Conservation (phyloP, 768 basidiomycete genomes). For the Xanthoconium purpureum region DNA sequence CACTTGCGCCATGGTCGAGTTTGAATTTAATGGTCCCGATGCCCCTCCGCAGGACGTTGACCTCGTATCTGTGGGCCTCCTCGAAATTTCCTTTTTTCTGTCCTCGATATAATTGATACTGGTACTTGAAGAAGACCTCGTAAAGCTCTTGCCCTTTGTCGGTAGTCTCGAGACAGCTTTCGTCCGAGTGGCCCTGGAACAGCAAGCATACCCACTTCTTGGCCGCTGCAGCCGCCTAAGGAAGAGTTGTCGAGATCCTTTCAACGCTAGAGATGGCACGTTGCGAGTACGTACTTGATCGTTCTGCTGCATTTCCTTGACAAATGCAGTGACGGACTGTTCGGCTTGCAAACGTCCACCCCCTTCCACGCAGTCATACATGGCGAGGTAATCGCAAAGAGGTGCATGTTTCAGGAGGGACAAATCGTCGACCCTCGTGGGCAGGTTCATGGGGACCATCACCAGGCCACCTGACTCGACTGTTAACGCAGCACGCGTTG, state of each 20-base stretch:
- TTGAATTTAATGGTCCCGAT: conserved; percentile 1
- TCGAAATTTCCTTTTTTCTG: not conserved
- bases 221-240: conserved; percentile 11
- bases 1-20: not conserved
- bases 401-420: conserved; percentile 24
- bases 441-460: conserved; percentile 17
- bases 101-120: conserved; percentile 1
- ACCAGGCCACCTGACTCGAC: no score
- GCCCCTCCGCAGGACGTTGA: conserved; percentile 1
- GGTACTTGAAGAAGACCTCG: conserved; percentile 22
- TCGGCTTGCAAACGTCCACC: not conserved
- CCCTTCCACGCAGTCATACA: not conserved
- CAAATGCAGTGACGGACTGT: not conserved
- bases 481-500: no score
- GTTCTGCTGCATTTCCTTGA: conserved; percentile 12
- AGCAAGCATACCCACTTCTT: conserved; percentile 14
- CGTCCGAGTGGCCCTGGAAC: conserved; percentile 1
- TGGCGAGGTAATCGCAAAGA: conserved; percentile 3
- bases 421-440: conserved; percentile 10
- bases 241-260: not conserved
- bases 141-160: conserved; percentile 14
- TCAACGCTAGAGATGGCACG: not conserved
- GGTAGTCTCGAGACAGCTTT: not conserved
- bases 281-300: conserved; percentile 12
- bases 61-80: not conserved